A percentile compares a stretch with the other conserved stretches of the same genome.
Evolutionary conservation across 495 filamentous ascomycete genomes (phyloP).

Genomic region (Aspergillus bertholletiae): DNA sequence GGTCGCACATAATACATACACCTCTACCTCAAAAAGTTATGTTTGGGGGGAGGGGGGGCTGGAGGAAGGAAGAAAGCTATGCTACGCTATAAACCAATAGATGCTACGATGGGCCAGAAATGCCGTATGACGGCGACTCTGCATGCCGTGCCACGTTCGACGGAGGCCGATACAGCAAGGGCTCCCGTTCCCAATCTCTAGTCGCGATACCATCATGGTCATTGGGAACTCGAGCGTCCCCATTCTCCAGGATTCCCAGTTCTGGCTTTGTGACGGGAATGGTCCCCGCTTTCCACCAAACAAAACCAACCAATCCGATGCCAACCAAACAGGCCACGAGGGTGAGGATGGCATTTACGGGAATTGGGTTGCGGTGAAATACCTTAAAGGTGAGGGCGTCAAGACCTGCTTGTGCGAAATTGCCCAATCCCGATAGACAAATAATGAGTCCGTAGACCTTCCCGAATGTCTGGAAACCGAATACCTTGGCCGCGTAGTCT

Average conservation of each 20-base stretch:
- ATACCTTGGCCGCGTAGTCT: slow-evolving; percentile 93
- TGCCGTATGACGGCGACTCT: slow-evolving; percentile 1
- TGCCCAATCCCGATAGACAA: slow-evolving; percentile 80
- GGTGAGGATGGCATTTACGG: slow-evolving; percentile 72
- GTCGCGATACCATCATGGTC: slow-evolving; percentile 5
- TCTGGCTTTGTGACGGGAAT: background rate
- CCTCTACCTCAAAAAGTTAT: background rate
- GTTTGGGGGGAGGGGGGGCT: no score
- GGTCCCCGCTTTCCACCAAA: slow-evolving; percentile 34
- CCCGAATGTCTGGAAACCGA: slow-evolving; percentile 92
- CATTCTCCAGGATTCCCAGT: background rate
- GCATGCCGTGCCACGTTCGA: background rate
- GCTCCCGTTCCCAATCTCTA: slow-evolving; percentile 15
- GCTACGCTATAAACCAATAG: background rate
- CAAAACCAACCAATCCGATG: slow-evolving; percentile 54
- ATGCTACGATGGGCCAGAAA: background rate
- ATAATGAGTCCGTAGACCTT: slow-evolving; percentile 96
- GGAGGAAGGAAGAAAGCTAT: no score
- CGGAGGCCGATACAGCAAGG: background rate
- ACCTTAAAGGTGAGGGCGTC: slow-evolving; percentile 74
- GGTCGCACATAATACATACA: background rate
- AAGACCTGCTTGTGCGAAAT: slow-evolving; percentile 80
- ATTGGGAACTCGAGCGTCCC: slow-evolving; percentile 2
- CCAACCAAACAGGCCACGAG: slow-evolving; percentile 58
- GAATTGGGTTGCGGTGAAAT: slow-evolving; percentile 70